Base-by-base conservation (phyloP, 1,284 basidiomycete species). In the Marasmius sp. region DNA sequence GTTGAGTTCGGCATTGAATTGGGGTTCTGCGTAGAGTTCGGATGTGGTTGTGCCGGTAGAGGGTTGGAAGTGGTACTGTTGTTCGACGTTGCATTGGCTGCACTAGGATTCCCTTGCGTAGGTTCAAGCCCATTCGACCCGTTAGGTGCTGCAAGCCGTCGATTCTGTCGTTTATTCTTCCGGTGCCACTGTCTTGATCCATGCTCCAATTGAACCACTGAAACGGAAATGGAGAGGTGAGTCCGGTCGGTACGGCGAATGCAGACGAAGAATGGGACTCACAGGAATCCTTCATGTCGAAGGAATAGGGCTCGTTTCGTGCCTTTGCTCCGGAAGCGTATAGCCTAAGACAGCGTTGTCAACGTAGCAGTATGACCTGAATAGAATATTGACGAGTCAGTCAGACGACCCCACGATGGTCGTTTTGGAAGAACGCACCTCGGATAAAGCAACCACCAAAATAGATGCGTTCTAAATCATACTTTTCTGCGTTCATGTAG, bases 401-500 rank as follows among this genome's bases (percentile, higher is more conserved):
- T 18, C 39, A 37, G 3, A 47, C 45, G 47, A 34, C 45, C 9
- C 6, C 16, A n/a, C 41, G 37, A 45, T 37, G 36, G 12, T 22
- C 47, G 18, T 5, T 37, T 14, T 49, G 55, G 37, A 45, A 33
- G 22, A n/a, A 37, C 14, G 53, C 71, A 94, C 95, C 97, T 81
- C 97, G 87, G 75, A 99, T 99, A 78, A 99, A 99, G 77, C 94
- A 98, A 3, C 97, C 97, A 14, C 97, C 95, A 82, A 99, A 99
- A 80, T 98, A 99, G 68, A 99, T 98, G 70, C 94, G 88, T 71
- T 98, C 94, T 61, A 99, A 78, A 65, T 94, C 92, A 75, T 98
- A 98, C 82, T 99, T 98, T 76, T 99, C 97, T 54, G 97, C 97
- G 72, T 99, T 99, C 97, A 99, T 98, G 78, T 97, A 98, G 62